Evolutionary conservation across 1,139 yeast species (phyloP).

Genomic region (Komagataea norvegica): DNA sequence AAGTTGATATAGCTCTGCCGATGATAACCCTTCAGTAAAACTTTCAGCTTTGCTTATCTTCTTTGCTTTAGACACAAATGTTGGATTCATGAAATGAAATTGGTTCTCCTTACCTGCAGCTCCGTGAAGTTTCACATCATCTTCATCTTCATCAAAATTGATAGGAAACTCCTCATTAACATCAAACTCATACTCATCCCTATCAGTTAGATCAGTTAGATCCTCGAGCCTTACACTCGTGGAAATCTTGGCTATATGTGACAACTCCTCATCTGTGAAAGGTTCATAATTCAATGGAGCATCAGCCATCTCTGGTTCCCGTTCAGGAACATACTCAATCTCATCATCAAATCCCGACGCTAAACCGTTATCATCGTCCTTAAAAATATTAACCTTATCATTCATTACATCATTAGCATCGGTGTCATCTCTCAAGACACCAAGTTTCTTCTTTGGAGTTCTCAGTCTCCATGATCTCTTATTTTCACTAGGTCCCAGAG

Average conservation of each 20-base stretch:
- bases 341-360: conserved; percentile 28
- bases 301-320: conserved; percentile 31
- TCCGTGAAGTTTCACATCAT: conserved; percentile 10
- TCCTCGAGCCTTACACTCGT: conserved; percentile 15
- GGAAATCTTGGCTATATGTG: conserved; percentile 10
- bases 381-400: conserved; percentile 3
- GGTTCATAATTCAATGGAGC: conserved; percentile 34
- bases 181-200: conserved; percentile 5
- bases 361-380: neutral
- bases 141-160: conserved; percentile 15
- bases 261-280: conserved; percentile 28
- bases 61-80: conserved; percentile 21
- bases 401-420: neutral
- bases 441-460: conserved; percentile 20
- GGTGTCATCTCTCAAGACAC: conserved; percentile 16
- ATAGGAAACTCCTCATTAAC: conserved; percentile 21
- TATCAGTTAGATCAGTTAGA: conserved; percentile 1
- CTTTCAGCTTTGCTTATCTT: conserved; percentile 11
- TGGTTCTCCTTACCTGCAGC: neutral
- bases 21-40: conserved; percentile 20
- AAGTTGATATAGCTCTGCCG: conserved; percentile 19
- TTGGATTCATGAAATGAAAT: conserved; percentile 24
- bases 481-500: conserved; percentile 9
- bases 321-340: conserved; percentile 36
- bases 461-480: conserved; percentile 18